Percentiles rank a stretch among this genome's conserved stretches.
Conservation (phyloP, 2,329 filamentous ascomycete species). For the Hirsutella minnesotensis region DNA sequence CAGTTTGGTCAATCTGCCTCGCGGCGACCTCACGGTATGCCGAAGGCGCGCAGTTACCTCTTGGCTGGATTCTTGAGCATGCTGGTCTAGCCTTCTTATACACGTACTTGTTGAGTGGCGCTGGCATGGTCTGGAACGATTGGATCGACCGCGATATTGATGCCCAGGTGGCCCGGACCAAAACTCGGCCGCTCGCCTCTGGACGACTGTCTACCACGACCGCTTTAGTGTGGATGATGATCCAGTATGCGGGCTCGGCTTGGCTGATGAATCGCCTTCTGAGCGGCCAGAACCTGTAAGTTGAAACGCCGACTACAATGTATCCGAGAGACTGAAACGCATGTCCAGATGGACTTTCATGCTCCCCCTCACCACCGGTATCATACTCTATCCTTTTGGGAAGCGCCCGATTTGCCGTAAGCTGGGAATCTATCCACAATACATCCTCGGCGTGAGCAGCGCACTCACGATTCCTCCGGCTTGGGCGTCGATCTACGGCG, state of each 20-base stretch:
- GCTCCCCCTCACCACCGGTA: conserved; percentile 8
- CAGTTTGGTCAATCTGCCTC: conserved; percentile 1
- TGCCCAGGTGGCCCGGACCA: conserved; percentile 14
- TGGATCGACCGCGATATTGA: conserved; percentile 17
- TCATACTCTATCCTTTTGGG: conserved; percentile 11
- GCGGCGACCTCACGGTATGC: not conserved
- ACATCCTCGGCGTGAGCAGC: conserved; percentile 12
- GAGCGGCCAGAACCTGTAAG: conserved; percentile 1
- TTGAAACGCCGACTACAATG: no score
- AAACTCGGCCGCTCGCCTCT: conserved; percentile 13
- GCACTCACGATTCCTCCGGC: conserved; percentile 12
- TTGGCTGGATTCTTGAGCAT: conserved; percentile 10
- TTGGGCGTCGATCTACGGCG: conserved; percentile 9
- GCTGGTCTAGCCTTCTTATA: conserved; percentile 11
- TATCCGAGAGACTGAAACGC: conserved; percentile 1
- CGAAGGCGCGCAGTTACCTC: not conserved
- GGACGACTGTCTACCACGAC: conserved; percentile 11
- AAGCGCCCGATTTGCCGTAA: conserved; percentile 10
- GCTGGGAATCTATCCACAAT: conserved; percentile 11
- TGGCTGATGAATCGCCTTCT: conserved; percentile 1
- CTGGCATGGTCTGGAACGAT: conserved; percentile 19
- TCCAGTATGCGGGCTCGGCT: not conserved
- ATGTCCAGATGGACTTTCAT: conserved; percentile 10
- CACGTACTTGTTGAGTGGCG: conserved; percentile 15
- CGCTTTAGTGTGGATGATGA: conserved; percentile 6